Evolutionary conservation across 2,329 filamentous ascomycete species (phyloP), one percentile per base, ranked within the genome.

Genomic region (Alternaria sp.): DNA sequence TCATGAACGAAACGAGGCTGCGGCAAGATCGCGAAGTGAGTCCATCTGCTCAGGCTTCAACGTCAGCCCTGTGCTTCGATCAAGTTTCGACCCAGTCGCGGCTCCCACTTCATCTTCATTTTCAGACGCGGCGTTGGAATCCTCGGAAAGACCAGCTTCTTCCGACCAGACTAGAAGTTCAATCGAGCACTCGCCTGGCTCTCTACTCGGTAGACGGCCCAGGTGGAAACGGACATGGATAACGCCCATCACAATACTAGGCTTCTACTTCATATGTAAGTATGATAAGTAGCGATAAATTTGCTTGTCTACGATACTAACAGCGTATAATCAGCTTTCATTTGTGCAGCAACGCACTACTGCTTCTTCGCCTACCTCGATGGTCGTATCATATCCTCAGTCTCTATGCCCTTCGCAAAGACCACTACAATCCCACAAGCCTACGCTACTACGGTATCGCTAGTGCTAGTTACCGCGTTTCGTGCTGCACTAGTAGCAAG

Each of bases 221-320:
- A 36, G 32, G 32, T 36, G 32, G 32, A 36, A 36, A 36, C 15
- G 1, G 32, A 36, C 32, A n/a, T 36, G 32, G 32, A 36, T 36
- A 36, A 36, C 32, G 32, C 32, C 32, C 3, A 8, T 9, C 32
- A 36, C 32, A 3, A 36, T 36, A 36, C 32, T 36, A 9, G 32
- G 32, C 32, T 36, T 36, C 32, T 36, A 36, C 32, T n/a, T 36
- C 1, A n/a, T 36, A n/a, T 36, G 32, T 36, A 36, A 36, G 15
- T 3, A 36, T 36, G 15, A n/a, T 9, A 36, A 9, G 8, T 5
- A 36, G 32, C 8, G 8, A 0, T 9, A n/a, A 0, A 2, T 9
- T 4, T 5, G 15, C 2, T 36, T n/a, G 8, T n/a, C 1, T 1
- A 0, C 0, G 0, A 36, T 36, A 8, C 15, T 36, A 36, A 36